Base-by-base conservation (phyloP, 805 yeast species). In the Cyberlindnera japonica region DNA sequence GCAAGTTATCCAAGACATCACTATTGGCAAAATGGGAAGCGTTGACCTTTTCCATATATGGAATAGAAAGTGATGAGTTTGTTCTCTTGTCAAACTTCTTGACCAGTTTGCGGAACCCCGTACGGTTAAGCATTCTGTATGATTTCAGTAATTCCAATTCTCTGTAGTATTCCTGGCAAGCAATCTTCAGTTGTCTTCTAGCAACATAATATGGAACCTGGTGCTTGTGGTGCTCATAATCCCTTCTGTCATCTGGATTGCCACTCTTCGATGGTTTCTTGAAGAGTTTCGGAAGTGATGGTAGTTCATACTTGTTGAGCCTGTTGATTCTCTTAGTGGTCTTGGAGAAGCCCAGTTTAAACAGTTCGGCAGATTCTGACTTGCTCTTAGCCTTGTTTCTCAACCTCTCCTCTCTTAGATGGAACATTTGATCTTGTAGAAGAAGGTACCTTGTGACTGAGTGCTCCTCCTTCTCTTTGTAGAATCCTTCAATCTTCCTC, bases 61-160 rank as follows among this genome's bases (percentile, higher is more conserved):
- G 46, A 1, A 64, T 59, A 11, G 77, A 66, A 4, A 72, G 49
- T 1, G 65, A 50, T 9, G 75, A 65, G 11, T 66, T 57, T 3
- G 81, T 71, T 5, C 81, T 71, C 55, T 93, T 93, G 62, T 93
- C 99, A 58, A 78, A 90, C 60, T 93, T 93, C 57, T 93, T 93
- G 43, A 88, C 71, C 54, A 93, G 80, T 55, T 93, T 93, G 38
- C 96, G 74, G 54, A 90, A 79, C 0, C 95, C 99, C 0, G 95
- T 89, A 22, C 89, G 71, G 62, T 93, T 93, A 51, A 90, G 62
- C 35, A 81, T 68, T 49, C 86, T 71, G 59, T 80, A 93, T 1
- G 86, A 81, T 48, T 76, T 76, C 36, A 85, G 63, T 25, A 86
- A 69, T 44, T 84, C 85, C 46, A 88, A 65, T 8, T 84, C 75